Conservation (phyloP, 257 asterid genomes). For the Ilex asprella region DNA sequence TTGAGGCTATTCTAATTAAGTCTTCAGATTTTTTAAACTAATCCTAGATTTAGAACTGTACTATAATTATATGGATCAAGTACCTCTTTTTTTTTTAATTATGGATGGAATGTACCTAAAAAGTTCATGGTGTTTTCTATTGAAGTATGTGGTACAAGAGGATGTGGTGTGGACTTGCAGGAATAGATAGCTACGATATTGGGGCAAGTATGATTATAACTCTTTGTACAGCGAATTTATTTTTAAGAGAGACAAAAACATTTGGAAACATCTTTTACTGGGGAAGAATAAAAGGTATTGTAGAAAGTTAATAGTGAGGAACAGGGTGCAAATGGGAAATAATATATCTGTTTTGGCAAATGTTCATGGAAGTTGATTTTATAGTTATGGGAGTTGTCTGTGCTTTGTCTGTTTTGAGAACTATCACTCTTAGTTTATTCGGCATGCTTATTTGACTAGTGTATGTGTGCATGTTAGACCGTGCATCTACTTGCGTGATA, state of each 20-base stretch:
- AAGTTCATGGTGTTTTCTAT: neutral
- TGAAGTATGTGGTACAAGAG: neutral
- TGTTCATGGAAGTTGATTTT: neutral
- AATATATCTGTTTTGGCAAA: no score
- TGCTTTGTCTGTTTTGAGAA: neutral
- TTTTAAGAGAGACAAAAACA: neutral
- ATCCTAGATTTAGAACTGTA: neutral
- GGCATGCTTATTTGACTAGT: no score
- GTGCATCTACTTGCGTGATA: no score
- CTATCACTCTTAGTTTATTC: no score
- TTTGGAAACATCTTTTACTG: neutral
- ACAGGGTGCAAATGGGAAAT: no score
- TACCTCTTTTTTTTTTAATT: neutral
- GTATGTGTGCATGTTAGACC: no score
- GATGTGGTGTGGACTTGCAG: neutral
- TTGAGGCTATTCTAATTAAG: neutral
- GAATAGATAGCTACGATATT: neutral
- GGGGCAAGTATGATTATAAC: neutral
- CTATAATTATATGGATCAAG: neutral
- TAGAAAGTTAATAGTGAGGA: neutral
- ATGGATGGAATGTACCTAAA: neutral
- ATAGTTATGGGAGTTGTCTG: neutral
- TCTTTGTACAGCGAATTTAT: neutral
- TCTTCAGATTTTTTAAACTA: no score
- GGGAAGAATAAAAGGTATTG: neutral